Percentiles rank a stretch among this genome's conserved stretches.
phyloP scores from a whole-genome alignment of 257 asterid species.

The Buddleja alternifolia region DNA sequence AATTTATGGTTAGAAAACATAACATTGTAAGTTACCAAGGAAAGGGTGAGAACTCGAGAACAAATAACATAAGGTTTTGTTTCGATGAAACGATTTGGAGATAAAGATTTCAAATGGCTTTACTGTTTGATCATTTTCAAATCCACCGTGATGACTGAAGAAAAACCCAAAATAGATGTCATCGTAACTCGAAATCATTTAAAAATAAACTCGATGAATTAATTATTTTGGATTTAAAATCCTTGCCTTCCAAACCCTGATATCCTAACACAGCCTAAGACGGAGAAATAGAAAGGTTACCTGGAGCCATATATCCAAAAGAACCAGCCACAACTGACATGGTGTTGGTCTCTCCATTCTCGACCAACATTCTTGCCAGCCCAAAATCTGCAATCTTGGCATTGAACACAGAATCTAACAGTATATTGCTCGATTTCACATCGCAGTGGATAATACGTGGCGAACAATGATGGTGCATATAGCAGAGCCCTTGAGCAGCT shows the following conservation, averaged over 20 bases:
- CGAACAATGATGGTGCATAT: conserved; percentile 58
- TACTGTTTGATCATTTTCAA: too few species aligned
- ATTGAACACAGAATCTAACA: conserved; percentile 49
- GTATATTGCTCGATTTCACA: conserved; percentile 54
- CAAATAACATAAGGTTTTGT: too few species aligned
- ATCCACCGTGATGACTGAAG: too few species aligned
- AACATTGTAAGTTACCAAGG: conserved; percentile 2
- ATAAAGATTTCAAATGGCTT: too few species aligned
- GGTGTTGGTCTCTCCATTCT: conserved; percentile 51
- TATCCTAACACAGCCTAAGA: too few species aligned
- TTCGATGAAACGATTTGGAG: too few species aligned
- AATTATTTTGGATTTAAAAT: too few species aligned
- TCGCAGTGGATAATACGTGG: conserved; percentile 60
- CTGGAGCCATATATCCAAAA: conserved; percentile 68
- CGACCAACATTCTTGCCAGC: conserved; percentile 49
- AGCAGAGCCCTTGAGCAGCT: conserved; percentile 60
- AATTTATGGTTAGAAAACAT: conserved; percentile 6
- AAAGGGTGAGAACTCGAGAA: neutral
- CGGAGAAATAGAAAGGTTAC: conserved; percentile 29
- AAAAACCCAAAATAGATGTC: too few species aligned
- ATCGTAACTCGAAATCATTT: too few species aligned
- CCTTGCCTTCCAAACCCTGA: too few species aligned
- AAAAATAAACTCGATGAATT: too few species aligned
- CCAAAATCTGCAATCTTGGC: conserved; percentile 70
- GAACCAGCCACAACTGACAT: conserved; percentile 63